Evolutionary conservation across 306 rosid genomes (phyloP).

Genomic region (Cicer pinnatifidum): DNA sequence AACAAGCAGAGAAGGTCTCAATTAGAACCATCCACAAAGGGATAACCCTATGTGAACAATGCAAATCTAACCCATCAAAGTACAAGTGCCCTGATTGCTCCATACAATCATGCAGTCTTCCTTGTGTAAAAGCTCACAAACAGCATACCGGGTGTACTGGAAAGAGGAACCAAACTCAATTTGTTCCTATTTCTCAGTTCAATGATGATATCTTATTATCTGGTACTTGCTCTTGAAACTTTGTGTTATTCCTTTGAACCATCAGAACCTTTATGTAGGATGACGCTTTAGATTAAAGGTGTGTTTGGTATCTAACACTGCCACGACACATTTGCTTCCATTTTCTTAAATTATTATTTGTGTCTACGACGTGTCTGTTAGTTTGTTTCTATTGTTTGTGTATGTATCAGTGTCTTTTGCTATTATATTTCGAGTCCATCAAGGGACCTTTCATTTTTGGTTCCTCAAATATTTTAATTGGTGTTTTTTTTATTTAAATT

Average conservation of each 20-base stretch:
- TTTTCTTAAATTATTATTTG: background rate
- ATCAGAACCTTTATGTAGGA: background rate
- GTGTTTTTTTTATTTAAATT: background rate
- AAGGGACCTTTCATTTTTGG: background rate
- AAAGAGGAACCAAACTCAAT: constrained; percentile 64
- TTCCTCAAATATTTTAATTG: constrained; percentile 11
- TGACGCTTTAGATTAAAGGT: background rate
- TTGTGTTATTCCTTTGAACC: constrained; percentile 8
- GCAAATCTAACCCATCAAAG: constrained; percentile 67
- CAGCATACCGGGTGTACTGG: constrained; percentile 71
- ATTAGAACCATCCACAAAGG: constrained; percentile 27
- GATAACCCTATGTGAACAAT: constrained; percentile 62
- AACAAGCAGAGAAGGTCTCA: constrained; percentile 41
- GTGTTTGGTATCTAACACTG: no score
- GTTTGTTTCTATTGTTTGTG: no score
- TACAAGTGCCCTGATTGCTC: constrained; percentile 93
- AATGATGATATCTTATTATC: constrained; percentile 70
- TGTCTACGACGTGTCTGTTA: background rate
- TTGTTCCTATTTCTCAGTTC: constrained; percentile 78
- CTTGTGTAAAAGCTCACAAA: constrained; percentile 87
- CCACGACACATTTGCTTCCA: background rate
- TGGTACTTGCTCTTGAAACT: constrained; percentile 50
- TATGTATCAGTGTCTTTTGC: background rate
- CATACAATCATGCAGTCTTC: constrained; percentile 72
- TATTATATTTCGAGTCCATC: background rate